These are phyloP conservation scores for Euphorbia celastroides DNA, from an alignment of 441 rosid species.

Conservation along the genomic window DNA sequence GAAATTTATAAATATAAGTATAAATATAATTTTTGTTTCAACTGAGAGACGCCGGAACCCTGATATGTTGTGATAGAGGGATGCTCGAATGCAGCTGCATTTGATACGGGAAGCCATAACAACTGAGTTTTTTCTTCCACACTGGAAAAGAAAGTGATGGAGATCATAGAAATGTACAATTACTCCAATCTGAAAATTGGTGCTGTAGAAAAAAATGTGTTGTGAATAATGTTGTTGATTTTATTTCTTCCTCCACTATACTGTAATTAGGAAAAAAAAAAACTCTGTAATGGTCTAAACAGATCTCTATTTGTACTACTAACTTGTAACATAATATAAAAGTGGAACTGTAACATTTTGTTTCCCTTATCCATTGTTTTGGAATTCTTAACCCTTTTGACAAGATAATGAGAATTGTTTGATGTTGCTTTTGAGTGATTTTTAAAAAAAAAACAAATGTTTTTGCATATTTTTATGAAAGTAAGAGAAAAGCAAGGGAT, in stretches of 20 bases:
- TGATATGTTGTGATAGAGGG: background rate
- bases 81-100: background rate
- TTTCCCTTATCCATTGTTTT: no score
- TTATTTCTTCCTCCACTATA: constrained; percentile 1
- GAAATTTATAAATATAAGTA: background rate
- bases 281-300: constrained; percentile 6
- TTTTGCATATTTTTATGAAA: no score
- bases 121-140: background rate
- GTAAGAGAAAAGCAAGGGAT: no score
- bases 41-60: background rate
- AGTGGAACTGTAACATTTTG: no score
- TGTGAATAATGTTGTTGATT: constrained; percentile 3
- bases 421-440: no score
- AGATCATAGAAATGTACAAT: constrained; percentile 17
- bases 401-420: no score
- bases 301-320: constrained; percentile 17
- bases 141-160: constrained; percentile 1
- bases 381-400: no score
- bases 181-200: constrained; percentile 18
- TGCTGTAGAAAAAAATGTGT: constrained; percentile 5
- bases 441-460: no score
- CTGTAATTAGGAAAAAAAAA: background rate
- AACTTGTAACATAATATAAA: constrained; percentile 5
- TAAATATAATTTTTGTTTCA: background rate
- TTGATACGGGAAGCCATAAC: constrained; percentile 1